Percentiles rank a stretch among this genome's conserved stretches.
These are phyloP conservation scores for Thalassia testudinum DNA, from an alignment of 116 monocot species.

Conservation along the genomic window DNA sequence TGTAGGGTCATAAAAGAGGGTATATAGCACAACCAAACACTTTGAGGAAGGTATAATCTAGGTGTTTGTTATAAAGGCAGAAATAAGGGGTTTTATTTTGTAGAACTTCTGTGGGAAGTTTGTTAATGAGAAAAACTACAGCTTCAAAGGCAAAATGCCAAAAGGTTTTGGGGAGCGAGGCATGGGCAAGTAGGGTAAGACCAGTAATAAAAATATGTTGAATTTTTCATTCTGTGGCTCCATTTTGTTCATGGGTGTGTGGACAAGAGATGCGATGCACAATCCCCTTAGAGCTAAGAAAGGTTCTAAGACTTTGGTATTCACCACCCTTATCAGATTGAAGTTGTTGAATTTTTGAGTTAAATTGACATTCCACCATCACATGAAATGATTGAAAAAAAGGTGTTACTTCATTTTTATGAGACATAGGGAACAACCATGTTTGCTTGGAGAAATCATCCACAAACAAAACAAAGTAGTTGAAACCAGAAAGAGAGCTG, in stretches of 20 bases:
- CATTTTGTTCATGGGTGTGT: too few species aligned
- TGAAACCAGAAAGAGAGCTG: too few species aligned
- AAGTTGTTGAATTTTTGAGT: too few species aligned
- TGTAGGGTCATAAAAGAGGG: too few species aligned
- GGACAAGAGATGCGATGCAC: conserved; percentile 5
- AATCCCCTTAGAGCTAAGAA: neutral
- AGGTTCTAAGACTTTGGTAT: too few species aligned
- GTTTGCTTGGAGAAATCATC: too few species aligned
- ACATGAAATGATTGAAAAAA: too few species aligned
- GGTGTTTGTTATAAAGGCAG: neutral
- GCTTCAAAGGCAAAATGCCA: conserved; percentile 6
- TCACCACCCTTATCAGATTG: too few species aligned
- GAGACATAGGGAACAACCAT: too few species aligned
- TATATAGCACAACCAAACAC: conserved; percentile 11
- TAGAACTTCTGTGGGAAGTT: neutral
- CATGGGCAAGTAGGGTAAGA: conserved; percentile 3
- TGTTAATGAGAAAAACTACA: conserved; percentile 5
- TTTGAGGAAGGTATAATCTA: conserved; percentile 6
- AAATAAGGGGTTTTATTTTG: neutral
- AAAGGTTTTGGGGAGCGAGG: neutral
- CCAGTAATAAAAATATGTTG: conserved; percentile 1
- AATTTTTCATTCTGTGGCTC: conserved; percentile 2
- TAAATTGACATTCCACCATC: too few species aligned
- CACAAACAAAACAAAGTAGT: too few species aligned
- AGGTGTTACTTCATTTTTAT: too few species aligned